These are phyloP conservation scores for Massariosphaeria phaeospora DNA, from an alignment of 495 filamentous ascomycete species.

Conservation along the genomic window DNA sequence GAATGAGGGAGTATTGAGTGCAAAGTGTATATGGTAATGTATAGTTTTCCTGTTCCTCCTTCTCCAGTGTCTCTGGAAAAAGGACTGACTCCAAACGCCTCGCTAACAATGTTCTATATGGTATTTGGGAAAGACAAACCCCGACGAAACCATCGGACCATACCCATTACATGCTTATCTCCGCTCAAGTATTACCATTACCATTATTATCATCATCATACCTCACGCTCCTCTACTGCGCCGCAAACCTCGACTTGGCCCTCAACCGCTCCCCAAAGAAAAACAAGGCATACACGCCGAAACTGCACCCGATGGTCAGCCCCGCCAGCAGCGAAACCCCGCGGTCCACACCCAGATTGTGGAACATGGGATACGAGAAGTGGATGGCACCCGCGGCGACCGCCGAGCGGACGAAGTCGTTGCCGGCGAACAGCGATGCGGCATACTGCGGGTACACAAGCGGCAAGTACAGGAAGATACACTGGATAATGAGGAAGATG, in stretches of 20 bases:
- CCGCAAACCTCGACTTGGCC: conserved; percentile 45
- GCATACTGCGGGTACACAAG: conserved; percentile 59
- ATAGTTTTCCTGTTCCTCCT: too few species aligned
- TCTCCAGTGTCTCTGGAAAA: too few species aligned
- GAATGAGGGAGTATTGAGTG: too few species aligned
- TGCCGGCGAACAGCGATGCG: conserved; percentile 57
- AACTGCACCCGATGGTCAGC: conserved; percentile 51
- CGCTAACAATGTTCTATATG: too few species aligned
- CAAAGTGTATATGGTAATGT: too few species aligned
- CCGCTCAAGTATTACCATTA: too few species aligned
- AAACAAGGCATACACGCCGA: conserved; percentile 54
- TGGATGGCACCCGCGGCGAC: conserved; percentile 56
- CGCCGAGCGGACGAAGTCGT: conserved; percentile 53
- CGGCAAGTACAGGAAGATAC: conserved; percentile 61
- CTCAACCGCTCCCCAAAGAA: conserved; percentile 51
- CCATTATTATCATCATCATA: too few species aligned
- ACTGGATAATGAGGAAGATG: conserved; percentile 55
- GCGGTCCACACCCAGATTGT: conserved; percentile 53
- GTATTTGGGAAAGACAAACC: too few species aligned
- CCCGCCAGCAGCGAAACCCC: conserved; percentile 55
- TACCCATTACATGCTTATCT: too few species aligned
- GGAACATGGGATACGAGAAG: conserved; percentile 54
- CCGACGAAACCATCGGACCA: too few species aligned
- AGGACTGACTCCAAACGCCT: too few species aligned
- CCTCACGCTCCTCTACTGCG: too few species aligned